Evolutionary conservation across 257 asterid genomes (phyloP).

Genomic region (Ehretia macrophylla): DNA sequence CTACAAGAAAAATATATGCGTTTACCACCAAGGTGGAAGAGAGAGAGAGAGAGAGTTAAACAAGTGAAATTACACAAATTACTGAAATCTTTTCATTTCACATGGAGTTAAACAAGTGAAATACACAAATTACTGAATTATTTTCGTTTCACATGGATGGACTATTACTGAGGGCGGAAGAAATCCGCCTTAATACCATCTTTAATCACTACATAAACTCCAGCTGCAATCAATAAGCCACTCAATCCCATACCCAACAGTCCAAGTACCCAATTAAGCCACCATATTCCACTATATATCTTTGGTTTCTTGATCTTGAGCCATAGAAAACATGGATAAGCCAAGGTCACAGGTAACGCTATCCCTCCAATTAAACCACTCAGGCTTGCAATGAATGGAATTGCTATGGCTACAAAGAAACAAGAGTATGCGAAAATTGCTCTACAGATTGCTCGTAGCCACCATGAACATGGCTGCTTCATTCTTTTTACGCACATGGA

Average conservation of each 20-base stretch:
- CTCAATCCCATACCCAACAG: conserved; percentile 32
- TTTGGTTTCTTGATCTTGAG: conserved; percentile 46
- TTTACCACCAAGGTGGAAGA: too few relatives aligned
- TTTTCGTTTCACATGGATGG: too few relatives aligned
- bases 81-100: too few relatives aligned
- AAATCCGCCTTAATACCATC: conserved; percentile 60
- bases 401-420: conserved; percentile 46
- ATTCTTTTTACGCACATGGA: conserved; percentile 37
- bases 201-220: conserved; percentile 45
- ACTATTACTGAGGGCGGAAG: conserved; percentile 38
- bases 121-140: too few relatives aligned
- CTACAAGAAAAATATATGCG: too few relatives aligned
- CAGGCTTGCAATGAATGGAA: conserved; percentile 57
- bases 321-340: conserved; percentile 81
- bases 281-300: conserved; percentile 34
- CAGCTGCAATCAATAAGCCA: conserved; percentile 21
- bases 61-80: too few relatives aligned
- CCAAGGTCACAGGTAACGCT: conserved; percentile 46
- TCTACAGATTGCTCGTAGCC: conserved; percentile 43
- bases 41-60: too few relatives aligned
- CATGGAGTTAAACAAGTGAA: too few relatives aligned
- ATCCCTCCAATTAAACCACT: conserved; percentile 48
- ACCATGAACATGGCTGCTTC: conserved; percentile 43
- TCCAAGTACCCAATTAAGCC: conserved; percentile 48
- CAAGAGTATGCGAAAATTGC: conserved; percentile 48